Conservation (phyloP, 2,329 filamentous ascomycete species). For the Neofusicoccum umdonicola region DNA sequence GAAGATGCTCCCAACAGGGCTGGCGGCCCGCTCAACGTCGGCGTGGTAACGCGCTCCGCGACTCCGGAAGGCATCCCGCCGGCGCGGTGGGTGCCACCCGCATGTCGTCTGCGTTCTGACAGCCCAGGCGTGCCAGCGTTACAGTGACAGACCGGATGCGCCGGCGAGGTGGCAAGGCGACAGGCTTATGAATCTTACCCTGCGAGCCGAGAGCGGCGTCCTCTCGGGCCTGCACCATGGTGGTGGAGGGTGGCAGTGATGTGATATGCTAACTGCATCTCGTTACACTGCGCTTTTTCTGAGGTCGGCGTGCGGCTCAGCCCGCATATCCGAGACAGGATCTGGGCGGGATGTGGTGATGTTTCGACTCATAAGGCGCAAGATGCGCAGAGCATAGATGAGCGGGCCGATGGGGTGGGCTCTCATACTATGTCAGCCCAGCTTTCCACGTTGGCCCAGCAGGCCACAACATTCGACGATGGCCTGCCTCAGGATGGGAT, state of each 20-base stretch:
- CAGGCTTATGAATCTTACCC: conserved; percentile 8
- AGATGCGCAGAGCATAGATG: conserved; percentile 1
- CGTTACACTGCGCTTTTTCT: conserved; percentile 7
- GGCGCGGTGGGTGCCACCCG: neutral
- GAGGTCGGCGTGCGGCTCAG: conserved; percentile 2
- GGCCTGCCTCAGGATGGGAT: conserved; percentile 9
- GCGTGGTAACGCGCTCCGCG: neutral
- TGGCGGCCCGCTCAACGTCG: neutral
- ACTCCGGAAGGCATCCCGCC: neutral
- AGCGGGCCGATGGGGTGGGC: conserved; percentile 13
- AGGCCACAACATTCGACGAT: conserved; percentile 17
- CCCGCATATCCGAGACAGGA: conserved; percentile 12
- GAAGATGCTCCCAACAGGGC: neutral
- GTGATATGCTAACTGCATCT: conserved; percentile 13
- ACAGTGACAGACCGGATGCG: neutral
- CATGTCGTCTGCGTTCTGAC: neutral
- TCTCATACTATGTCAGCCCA: conserved; percentile 16
- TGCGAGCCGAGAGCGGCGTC: neutral
- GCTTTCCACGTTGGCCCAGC: conserved; percentile 7
- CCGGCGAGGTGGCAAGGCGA: conserved; percentile 6
- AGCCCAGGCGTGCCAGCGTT: neutral
- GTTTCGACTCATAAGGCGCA: conserved; percentile 6
- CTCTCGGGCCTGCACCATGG: neutral
- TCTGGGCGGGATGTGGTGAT: conserved; percentile 4
- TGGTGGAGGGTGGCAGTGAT: neutral